Base-by-base conservation (phyloP, 768 basidiomycete genomes). In the Amanita phalloides region DNA sequence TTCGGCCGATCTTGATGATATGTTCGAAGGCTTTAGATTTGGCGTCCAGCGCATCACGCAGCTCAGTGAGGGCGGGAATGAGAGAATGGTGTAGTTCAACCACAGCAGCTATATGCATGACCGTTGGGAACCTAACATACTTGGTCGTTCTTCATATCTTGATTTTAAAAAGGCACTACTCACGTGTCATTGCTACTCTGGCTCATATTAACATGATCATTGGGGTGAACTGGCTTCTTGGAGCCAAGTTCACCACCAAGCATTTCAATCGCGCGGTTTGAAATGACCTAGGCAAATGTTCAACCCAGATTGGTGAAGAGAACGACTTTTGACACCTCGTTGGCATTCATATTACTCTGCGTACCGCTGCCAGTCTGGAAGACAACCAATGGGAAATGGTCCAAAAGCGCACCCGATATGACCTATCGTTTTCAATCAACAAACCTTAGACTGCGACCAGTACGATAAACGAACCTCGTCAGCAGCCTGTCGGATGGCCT, bases 301-400 rank as follows among this genome's bases (percentile, higher is more conserved):
- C 10, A 53, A 38, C 23, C 39, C 8, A 53, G 30, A 23, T 47
- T 17, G 35, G 11, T 9, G 32, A 30, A 9, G 26, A 11, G 21
- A 32, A 39, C 26, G 28, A 53, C 5, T 20, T 33, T 38, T 11
- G 6, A 33, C 20, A 86, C 91, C 80, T 99, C 96, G 66, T 99
- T 99, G 55, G 81, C 90, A 67, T 90, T 99, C 96, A 99, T 99
- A 74, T 99, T 99, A 63, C 89, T 94, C 68, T 99, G 96, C 1
- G 96, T 99, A 17, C 96, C 96, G 51, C 90, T 94, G 54, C 96
- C 96, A 21, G 96, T 99, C 69, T 99, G 96, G 79, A 97, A 99
- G 38, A 99, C 94, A 35, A 99, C 96, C 36, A 99, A 74, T 23
- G 96, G 96, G 72, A 99, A 99, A 69, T 99, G 89, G 58, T 93